Conservation (phyloP, 345 rosid genomes). For the Gossypium sturtianum region DNA sequence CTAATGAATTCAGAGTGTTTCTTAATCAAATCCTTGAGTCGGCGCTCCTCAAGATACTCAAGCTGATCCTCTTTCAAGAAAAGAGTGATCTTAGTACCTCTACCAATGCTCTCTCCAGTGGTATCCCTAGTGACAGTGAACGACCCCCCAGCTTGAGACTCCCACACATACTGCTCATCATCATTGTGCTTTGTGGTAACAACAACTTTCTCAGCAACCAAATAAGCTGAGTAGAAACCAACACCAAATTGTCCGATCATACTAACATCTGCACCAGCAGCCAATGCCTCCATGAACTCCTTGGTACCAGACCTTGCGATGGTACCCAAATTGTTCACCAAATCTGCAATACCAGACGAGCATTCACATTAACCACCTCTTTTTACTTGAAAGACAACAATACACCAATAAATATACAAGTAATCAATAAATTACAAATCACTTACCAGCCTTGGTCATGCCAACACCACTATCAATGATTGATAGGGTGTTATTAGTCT, state of each 20-base stretch:
- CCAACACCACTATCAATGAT: constrained; percentile 80
- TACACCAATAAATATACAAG: background rate
- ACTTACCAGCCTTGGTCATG: constrained; percentile 86
- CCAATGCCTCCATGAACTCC: constrained; percentile 85
- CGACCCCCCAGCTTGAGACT: constrained; percentile 91
- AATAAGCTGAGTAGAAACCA: constrained; percentile 79
- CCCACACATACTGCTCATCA: constrained; percentile 88
- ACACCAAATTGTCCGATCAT: constrained; percentile 92
- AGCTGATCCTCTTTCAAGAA: constrained; percentile 80
- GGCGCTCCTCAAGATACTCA: constrained; percentile 86
- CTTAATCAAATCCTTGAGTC: constrained; percentile 77
- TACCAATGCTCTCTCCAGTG: constrained; percentile 64
- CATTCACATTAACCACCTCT: background rate
- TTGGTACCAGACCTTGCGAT: constrained; percentile 89
- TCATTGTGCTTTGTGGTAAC: constrained; percentile 78
- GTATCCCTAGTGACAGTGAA: constrained; percentile 76
- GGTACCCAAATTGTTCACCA: constrained; percentile 87
- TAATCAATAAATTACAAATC: background rate
- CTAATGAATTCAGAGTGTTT: constrained; percentile 96
- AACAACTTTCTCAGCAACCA: constrained; percentile 76
- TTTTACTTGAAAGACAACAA: background rate
- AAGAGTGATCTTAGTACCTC: constrained; percentile 76
- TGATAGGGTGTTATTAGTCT: constrained; percentile 53
- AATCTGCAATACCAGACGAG: constrained; percentile 29
- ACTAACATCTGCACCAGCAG: constrained; percentile 86